phyloP scores from a whole-genome alignment of 305 asterid genomes.

The Rubia tinctorum region DNA sequence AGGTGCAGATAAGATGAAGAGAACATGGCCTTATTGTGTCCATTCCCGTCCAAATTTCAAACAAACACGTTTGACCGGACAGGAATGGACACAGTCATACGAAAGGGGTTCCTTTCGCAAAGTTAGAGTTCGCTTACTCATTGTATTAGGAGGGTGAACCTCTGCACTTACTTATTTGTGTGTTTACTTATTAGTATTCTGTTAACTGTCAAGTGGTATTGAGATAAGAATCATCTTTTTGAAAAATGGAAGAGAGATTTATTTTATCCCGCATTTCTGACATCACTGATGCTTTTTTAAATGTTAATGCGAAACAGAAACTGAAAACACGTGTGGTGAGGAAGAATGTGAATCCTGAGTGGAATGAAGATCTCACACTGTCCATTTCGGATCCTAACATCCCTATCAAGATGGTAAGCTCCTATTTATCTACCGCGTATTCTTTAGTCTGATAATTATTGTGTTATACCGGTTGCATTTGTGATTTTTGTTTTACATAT shows the following conservation, averaged over 20 bases:
- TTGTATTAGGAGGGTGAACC: not conserved
- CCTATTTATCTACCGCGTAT: not conserved
- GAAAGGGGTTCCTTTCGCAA: no score
- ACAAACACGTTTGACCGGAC: no score
- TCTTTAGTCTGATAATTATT: not conserved
- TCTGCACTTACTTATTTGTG: not conserved
- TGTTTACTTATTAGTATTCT: not conserved
- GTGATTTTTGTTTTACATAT: not conserved
- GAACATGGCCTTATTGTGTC: no score
- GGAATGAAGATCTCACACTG: conserved; percentile 40
- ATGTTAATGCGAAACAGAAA: conserved; percentile 24
- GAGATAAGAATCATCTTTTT: no score
- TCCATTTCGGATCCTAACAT: conserved; percentile 28
- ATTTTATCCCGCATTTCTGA: not conserved
- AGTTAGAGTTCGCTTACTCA: no score
- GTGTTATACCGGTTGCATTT: not conserved
- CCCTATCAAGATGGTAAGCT: conserved; percentile 35
- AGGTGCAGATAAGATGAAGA: no score
- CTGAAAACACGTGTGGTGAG: conserved; percentile 34
- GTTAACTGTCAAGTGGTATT: no score
- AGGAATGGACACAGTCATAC: no score
- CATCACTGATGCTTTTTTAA: not conserved
- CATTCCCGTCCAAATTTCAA: no score
- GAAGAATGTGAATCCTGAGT: conserved; percentile 38
- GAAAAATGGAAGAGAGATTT: not conserved